phyloP scores from a whole-genome alignment of 495 filamentous ascomycete genomes.

The Neurospora cerealis region DNA sequence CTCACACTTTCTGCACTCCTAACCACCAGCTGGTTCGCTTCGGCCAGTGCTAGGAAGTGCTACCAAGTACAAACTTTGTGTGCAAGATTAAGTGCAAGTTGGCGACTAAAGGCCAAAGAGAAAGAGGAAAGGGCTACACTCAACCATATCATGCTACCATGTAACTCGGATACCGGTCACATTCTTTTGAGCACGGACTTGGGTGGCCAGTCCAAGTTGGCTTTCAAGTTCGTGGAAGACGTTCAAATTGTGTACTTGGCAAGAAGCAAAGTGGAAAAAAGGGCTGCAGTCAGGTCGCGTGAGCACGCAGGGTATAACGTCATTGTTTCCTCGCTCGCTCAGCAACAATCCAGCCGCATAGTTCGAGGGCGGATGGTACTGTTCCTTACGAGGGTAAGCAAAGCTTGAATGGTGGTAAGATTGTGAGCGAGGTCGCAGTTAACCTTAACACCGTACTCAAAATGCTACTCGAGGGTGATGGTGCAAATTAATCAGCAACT shows the following conservation, averaged over 20 bases:
- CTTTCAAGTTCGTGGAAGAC: neutral
- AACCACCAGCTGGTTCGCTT: neutral
- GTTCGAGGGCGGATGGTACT: neutral
- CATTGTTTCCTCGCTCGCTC: neutral
- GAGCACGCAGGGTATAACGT: neutral
- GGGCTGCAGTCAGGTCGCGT: neutral
- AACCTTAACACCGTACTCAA: neutral
- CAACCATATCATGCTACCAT: neutral
- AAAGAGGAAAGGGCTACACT: neutral
- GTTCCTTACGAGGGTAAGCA: neutral
- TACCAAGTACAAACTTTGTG: neutral
- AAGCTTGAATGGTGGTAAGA: neutral
- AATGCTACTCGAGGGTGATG: neutral
- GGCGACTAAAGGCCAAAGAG: neutral
- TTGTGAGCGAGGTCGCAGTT: neutral
- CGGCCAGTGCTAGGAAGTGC: neutral
- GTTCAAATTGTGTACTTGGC: neutral
- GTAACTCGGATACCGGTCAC: neutral
- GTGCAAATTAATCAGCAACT: neutral
- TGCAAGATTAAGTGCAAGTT: neutral
- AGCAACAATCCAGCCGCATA: neutral
- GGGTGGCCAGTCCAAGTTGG: neutral
- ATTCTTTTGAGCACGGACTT: neutral
- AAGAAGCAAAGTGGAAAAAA: neutral
- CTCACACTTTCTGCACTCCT: neutral